Evolutionary conservation across 106 monocot genomes (phyloP).

Genomic region (Xerophyta viscosa): DNA sequence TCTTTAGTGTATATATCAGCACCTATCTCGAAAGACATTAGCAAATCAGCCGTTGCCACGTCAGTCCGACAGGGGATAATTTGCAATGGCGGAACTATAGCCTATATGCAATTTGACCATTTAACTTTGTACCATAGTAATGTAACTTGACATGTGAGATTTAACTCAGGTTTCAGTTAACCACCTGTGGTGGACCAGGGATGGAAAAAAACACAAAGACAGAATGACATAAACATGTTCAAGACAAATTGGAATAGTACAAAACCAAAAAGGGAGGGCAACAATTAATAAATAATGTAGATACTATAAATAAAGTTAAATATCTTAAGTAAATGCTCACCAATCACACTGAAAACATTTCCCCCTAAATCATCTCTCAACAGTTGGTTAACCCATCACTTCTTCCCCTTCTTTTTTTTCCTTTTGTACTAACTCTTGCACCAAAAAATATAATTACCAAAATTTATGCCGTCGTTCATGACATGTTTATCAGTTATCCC

Average conservation of each 20-base stretch:
- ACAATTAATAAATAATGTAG: not conserved
- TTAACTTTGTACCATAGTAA: too few species aligned
- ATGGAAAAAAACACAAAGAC: not conserved
- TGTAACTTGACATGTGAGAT: not conserved
- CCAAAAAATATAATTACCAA: conserved; percentile 2
- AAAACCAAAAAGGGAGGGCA: not conserved
- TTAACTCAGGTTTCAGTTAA: conserved; percentile 14
- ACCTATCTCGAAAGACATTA: too few species aligned
- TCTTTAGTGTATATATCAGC: too few species aligned
- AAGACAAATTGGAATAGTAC: conserved; percentile 5
- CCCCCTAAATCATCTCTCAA: not conserved
- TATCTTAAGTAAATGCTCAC: not conserved
- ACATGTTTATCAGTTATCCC: not conserved
- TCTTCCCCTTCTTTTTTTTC: not conserved
- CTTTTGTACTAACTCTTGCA: not conserved
- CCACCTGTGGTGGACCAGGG: conserved; percentile 7
- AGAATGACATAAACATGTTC: conserved; percentile 6
- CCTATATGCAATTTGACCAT: too few species aligned
- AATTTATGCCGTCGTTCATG: conserved; percentile 10
- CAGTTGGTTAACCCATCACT: not conserved
- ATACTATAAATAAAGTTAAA: too few species aligned
- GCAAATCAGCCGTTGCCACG: too few species aligned
- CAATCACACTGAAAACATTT: not conserved
- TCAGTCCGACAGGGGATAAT: too few species aligned
- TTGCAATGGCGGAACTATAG: too few species aligned